Base-by-base conservation (phyloP, 192 early-diverging fungal genomes). In the Dimargaris xerosporica region DNA sequence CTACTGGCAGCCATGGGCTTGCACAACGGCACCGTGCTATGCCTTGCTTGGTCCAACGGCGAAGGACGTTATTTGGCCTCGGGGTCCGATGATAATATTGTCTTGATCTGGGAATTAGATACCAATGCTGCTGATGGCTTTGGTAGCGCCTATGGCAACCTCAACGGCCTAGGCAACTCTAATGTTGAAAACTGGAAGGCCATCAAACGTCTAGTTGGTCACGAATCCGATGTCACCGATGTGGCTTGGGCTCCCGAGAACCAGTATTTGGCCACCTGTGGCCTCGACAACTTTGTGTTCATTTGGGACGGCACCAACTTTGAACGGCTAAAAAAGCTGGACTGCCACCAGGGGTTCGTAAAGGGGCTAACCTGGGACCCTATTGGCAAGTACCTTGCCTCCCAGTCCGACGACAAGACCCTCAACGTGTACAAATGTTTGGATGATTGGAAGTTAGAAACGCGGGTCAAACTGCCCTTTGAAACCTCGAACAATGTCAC, bases 311-410 rank as follows among this genome's bases (percentile, higher is more conserved):
- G 81, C 23, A 61, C 62, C 44, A 85, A 87, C 0, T 96, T 94
- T 70, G 82, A 85, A 28, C 72, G 76, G 10, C 60, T 94, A 21
- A 75, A 76, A 4, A 82, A 75, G 51, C 67, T 94, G 28, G 75
- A 82, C 48, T 76, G 73, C 26, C 93, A 94, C 59, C 58, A 71
- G 28, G 91, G 88, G 44, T 94, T 96, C 72, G 96, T 99, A 25
- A 99, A 99, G 73, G 96, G 96, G 13, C 67, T 99, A 7, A 82
- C 93, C 0, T 99, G 91, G 81, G 96, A 99, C 71, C 96, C 96
- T 6, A 89, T 88, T 2, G 94, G 94, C 16, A 84, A 89, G 65
- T 99, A 84, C 69, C 70, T 99, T 60, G 94, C 94, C 0, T 82
- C 89, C 7, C 91, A 98, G 85, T 84, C 85, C 1, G 96, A 96